phyloP scores from a whole-genome alignment of 495 filamentous ascomycete genomes.

The Neurospora africana region DNA sequence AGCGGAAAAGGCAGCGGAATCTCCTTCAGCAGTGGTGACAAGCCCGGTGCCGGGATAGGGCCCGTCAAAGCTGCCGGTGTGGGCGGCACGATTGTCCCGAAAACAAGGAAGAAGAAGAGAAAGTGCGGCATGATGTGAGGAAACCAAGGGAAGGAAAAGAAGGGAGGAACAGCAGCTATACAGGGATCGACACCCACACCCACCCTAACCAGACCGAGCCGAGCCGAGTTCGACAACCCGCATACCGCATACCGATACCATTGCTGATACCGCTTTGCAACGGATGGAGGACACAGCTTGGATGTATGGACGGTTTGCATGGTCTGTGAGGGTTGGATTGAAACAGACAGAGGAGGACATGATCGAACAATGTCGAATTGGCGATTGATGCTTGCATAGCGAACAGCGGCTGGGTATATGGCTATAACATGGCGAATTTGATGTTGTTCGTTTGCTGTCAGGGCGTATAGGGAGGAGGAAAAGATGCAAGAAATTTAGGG shows the following conservation, averaged over 20 bases:
- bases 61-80: conserved; percentile 2
- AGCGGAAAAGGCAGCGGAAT: conserved; percentile 10
- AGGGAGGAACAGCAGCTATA: conserved; percentile 1
- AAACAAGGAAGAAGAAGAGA: conserved; percentile 53
- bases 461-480: background rate
- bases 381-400: background rate
- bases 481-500: background rate
- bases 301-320: background rate
- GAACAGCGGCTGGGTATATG: background rate
- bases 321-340: background rate
- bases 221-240: background rate
- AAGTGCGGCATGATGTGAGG: conserved; percentile 18
- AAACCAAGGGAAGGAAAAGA: conserved; percentile 1
- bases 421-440: background rate
- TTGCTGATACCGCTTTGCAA: background rate
- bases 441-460: background rate
- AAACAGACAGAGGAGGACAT: background rate
- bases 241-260: background rate
- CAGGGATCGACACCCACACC: background rate
- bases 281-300: background rate
- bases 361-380: background rate
- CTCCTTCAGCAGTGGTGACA: conserved; percentile 14
- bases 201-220: background rate
- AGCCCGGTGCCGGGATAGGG: conserved; percentile 22
- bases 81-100: background rate